Evolutionary conservation across 2,329 filamentous ascomycete species (phyloP).

Genomic region (Aspergillus sp.): DNA sequence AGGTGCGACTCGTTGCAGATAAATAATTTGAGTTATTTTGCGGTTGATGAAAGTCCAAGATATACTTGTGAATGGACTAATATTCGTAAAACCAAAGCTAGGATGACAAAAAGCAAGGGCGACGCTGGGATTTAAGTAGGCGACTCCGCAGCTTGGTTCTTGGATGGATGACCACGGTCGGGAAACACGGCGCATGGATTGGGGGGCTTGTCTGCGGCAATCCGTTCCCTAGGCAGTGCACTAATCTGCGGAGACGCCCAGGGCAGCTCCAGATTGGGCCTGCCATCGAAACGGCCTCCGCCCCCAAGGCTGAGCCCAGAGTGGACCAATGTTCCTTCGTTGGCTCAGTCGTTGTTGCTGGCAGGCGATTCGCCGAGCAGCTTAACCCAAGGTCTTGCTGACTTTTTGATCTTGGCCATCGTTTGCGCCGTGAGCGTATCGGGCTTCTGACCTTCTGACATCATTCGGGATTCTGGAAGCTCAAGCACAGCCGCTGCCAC

Average conservation of each 20-base stretch:
- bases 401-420: too few relatives aligned
- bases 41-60: background rate
- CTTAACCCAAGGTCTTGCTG: too few relatives aligned
- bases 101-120: slow-evolving; percentile 7
- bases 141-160: too few relatives aligned
- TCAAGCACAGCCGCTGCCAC: slow-evolving; percentile 4
- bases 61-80: background rate
- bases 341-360: background rate
- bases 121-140: slow-evolving; percentile 9
- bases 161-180: background rate
- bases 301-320: slow-evolving; percentile 15
- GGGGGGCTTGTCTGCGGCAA: background rate
- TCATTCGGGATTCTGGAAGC: slow-evolving; percentile 1
- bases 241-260: background rate
- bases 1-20: background rate
- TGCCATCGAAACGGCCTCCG: background rate
- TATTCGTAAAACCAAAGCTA: background rate
- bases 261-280: background rate
- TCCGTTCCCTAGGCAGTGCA: slow-evolving; percentile 4
- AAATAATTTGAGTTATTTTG: background rate
- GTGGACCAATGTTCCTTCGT: background rate
- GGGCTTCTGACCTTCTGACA: background rate
- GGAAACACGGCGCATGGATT: background rate
- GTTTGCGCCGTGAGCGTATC: too few relatives aligned
- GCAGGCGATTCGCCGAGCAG: too few relatives aligned